Conservation (phyloP, 768 basidiomycete genomes). For the Panus rudis region DNA sequence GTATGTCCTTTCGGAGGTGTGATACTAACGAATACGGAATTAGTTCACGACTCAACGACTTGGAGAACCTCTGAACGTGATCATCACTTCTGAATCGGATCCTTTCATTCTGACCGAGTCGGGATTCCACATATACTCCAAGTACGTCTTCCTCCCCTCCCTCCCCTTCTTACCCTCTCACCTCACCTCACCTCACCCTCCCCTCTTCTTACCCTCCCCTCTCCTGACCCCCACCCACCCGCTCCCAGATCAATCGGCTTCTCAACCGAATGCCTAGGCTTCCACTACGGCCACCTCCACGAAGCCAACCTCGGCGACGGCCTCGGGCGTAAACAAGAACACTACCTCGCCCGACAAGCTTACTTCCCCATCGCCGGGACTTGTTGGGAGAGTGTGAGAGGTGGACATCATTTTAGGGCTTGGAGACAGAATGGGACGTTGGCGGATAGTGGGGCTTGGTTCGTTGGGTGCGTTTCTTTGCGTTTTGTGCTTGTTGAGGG, state of each 20-base stretch:
- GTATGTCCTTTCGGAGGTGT: not conserved
- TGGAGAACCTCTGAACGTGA: slow-evolving; percentile 82
- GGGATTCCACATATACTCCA: slow-evolving; percentile 65
- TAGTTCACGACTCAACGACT: slow-evolving; percentile 58
- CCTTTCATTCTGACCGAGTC: slow-evolving; percentile 70
- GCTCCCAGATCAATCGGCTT: slow-evolving; percentile 68
- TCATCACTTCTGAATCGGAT: slow-evolving; percentile 74
- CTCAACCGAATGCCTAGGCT: slow-evolving; percentile 73
- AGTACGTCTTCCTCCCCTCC: slow-evolving; percentile 32
- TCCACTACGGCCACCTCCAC: slow-evolving; percentile 72
- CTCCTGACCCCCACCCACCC: not conserved
- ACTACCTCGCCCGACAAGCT: slow-evolving; percentile 68
- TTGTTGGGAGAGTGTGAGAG: slow-evolving; percentile 80
- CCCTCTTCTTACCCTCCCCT: not conserved
- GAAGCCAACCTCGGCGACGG: slow-evolving; percentile 82
- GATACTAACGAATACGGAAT: too few species aligned
- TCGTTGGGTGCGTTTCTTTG: slow-evolving; percentile 53
- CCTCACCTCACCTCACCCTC: too few species aligned
- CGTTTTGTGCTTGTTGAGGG: not conserved
- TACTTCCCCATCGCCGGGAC: slow-evolving; percentile 78
- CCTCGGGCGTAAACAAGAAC: slow-evolving; percentile 58
- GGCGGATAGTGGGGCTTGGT: slow-evolving; percentile 76
- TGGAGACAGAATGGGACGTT: slow-evolving; percentile 83
- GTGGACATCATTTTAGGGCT: slow-evolving; percentile 85
- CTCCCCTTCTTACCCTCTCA: not conserved